Percentiles rank a stretch among this genome's conserved stretches.
Conservation (phyloP, 169 alveolate genomes). For the Eimeria necatrix region DNA sequence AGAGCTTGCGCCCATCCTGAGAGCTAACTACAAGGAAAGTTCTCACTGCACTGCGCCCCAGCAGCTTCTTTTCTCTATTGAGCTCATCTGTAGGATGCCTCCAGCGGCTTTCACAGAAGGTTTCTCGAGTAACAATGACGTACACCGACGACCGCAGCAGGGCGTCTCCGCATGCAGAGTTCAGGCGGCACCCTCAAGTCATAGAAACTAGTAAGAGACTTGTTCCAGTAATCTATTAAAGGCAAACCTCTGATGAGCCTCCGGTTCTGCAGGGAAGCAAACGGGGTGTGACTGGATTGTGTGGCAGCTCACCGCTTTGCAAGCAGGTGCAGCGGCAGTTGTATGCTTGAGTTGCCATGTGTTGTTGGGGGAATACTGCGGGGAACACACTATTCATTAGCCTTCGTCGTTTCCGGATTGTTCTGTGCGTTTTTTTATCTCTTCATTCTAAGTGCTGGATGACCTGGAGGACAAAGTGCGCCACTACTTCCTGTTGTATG, state of each 20-base stretch:
- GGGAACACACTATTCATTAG: background rate
- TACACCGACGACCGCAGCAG: background rate
- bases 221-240: background rate
- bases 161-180: background rate
- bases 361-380: no score
- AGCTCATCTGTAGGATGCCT: no score
- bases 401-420: background rate
- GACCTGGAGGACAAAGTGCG: conserved; percentile 81
- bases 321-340: no score
- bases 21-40: no score
- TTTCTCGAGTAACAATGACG: background rate
- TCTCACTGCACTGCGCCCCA: background rate
- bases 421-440: background rate
- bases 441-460: conserved; percentile 53
- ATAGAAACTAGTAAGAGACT: background rate
- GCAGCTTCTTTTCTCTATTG: background rate
- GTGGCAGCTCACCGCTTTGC: background rate
- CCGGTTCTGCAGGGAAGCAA: background rate
- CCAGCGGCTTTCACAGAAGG: no score
- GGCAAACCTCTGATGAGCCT: background rate
- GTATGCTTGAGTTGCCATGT: no score
- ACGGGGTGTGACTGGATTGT: background rate
- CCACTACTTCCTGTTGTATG: conserved; percentile 76
- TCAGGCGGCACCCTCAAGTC: conserved; percentile 47
- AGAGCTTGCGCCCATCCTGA: no score